Conservation (phyloP, 805 yeast species). For the Barnettozyma californica region DNA sequence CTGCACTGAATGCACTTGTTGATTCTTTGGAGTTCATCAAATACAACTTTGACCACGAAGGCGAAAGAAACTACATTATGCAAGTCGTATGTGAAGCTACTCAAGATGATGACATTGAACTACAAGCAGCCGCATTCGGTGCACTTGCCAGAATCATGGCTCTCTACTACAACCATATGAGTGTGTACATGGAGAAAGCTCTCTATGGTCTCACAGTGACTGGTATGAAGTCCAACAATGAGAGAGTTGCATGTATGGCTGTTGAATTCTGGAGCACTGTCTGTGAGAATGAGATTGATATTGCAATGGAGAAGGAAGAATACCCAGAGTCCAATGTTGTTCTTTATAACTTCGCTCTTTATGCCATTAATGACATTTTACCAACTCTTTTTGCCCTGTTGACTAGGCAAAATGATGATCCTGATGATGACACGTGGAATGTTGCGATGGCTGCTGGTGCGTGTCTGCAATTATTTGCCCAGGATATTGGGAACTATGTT, state of each 20-base stretch:
- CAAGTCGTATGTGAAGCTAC: conserved; percentile 99
- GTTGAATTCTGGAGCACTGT: conserved; percentile 99
- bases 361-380: conserved; percentile 77
- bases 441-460: conserved; percentile 99
- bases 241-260: conserved; percentile 94
- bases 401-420: conserved; percentile 86
- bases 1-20: conserved; percentile 89
- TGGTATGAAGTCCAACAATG: conserved; percentile 84
- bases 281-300: conserved; percentile 94
- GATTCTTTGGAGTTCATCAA: conserved; percentile 87
- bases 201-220: conserved; percentile 81
- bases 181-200: conserved; percentile 96
- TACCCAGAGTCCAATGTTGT: conserved; percentile 45
- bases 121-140: conserved; percentile 94
- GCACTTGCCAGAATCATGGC: conserved; percentile 91
- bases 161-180: conserved; percentile 83
- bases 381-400: conserved; percentile 79
- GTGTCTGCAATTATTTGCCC: conserved; percentile 90
- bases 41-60: conserved; percentile 83
- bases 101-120: conserved; percentile 74
- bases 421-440: conserved; percentile 96
- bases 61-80: conserved; percentile 96
- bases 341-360: conserved; percentile 76
- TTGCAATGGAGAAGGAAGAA: conserved; percentile 63
- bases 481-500: conserved; percentile 79